Base-by-base conservation (phyloP, 148 eudicot species). In the Camellia sinensis region DNA sequence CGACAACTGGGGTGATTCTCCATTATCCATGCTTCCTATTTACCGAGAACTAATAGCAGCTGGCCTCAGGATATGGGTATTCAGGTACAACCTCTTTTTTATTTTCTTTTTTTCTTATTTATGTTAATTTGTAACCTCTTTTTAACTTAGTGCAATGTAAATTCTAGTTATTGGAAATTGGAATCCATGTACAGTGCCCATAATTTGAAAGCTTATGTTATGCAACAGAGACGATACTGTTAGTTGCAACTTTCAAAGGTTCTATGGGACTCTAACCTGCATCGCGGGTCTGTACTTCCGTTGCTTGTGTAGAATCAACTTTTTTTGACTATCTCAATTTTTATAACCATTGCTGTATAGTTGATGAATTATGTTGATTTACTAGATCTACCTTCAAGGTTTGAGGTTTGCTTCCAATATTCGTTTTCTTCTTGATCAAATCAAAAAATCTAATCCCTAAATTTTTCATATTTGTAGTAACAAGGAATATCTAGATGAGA, bases 11-110 rank as follows among this genome's bases (percentile, higher is more conserved):
- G 80, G 75, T 63, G 99, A 96, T 88, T 91, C 99, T 71, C 99
- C 99, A 63, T 74, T 84, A 56, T 84, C 99, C 37, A 92, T 93
- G 97, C 98, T 96, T 87, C 97, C 98, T n/a, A 93, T 93, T 46
- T 96, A 96, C 77, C 82, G 81, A 84, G 99, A 96, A 78, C 90
- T 96, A 74, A 89, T 93, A 62, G 85, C 89, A 72, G 98, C 92
- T 75, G 98, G 97, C 67, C 70, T 93, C 59, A 87, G 89, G 73
- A 93, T 96, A 70, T 96, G 99, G 99, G 95, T 96, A 56, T 96
- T 74, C 78, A 96, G 99, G 99, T 94, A 85, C 22, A 50, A 7
- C 21, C 56, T 14, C 44, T 15, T 7, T 0, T 29, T 5, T n/a
- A 5, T 53, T 17, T 29, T 22, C 8, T 67, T 29, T 17, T 43